Conservation (phyloP, 2,329 filamentous ascomycete species). For the Colletotrichum plurivorum region DNA sequence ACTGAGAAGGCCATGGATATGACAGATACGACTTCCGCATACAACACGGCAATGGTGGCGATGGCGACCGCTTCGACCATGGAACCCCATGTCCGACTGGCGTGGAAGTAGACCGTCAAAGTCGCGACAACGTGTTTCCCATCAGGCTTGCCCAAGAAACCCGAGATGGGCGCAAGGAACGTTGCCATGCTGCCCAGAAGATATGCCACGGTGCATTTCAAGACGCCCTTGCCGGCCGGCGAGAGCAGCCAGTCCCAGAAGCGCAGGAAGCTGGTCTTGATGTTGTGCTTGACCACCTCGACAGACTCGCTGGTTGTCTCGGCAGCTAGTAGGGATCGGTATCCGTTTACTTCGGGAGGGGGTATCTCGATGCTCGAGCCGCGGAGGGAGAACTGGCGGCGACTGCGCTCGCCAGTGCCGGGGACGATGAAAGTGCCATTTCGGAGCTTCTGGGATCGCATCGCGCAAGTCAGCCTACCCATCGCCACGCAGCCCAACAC, state of each 20-base stretch:
- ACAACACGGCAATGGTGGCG: slow-evolving; percentile 83
- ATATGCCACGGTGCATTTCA: slow-evolving; percentile 95
- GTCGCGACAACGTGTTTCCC: slow-evolving; percentile 96
- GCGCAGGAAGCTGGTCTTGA: slow-evolving; percentile 54
- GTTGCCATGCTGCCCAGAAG: slow-evolving; percentile 88
- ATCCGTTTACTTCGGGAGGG: slow-evolving; percentile 48
- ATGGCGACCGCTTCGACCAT: slow-evolving; percentile 90
- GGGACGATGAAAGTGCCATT: slow-evolving; percentile 92
- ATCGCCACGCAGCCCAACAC: slow-evolving; percentile 13
- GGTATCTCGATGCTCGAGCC: slow-evolving; percentile 56
- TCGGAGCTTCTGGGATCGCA: slow-evolving; percentile 73
- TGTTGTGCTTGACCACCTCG: slow-evolving; percentile 52
- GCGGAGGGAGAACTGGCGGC: slow-evolving; percentile 83
- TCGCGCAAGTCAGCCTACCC: slow-evolving; percentile 14
- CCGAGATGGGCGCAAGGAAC: slow-evolving; percentile 81
- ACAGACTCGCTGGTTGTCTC: slow-evolving; percentile 54
- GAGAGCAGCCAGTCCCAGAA: slow-evolving; percentile 76
- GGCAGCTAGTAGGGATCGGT: slow-evolving; percentile 53
- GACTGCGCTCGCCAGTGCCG: slow-evolving; percentile 86
- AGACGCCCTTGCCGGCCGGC: slow-evolving; percentile 81
- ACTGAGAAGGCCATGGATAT: slow-evolving; percentile 92
- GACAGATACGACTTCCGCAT: slow-evolving; percentile 77
- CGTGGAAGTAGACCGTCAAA: slow-evolving; percentile 95
- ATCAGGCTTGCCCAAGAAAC: slow-evolving; percentile 84
- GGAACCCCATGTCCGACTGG: slow-evolving; percentile 86